Evolutionary conservation across 2,329 filamentous ascomycete species (phyloP).

Genomic region (Trichoderma citrinoviride): DNA sequence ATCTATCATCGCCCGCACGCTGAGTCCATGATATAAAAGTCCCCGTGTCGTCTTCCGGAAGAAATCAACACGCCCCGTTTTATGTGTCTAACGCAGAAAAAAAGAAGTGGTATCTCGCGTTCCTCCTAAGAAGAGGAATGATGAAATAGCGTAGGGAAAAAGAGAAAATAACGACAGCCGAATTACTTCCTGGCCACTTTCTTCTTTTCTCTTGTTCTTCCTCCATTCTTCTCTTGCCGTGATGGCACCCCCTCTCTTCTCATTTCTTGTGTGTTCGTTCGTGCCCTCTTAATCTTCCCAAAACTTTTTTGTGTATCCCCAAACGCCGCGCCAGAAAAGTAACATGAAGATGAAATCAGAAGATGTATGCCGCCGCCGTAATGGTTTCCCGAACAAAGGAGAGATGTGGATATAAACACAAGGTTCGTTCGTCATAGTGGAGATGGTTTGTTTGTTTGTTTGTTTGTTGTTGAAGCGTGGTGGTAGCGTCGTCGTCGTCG

Average conservation of each 20-base stretch:
- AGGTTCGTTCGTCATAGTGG: slow-evolving; percentile 13
- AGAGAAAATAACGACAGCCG: not conserved
- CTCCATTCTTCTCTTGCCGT: not conserved
- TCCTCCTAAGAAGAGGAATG: not conserved
- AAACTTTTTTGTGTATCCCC: not conserved
- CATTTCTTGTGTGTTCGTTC: not conserved
- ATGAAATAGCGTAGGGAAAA: not conserved
- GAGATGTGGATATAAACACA: not conserved
- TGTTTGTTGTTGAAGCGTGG: not conserved
- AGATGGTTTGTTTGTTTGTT: slow-evolving; percentile 8
- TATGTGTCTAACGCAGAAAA: slow-evolving; percentile 16
- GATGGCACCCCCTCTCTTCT: not conserved
- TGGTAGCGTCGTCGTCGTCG: not conserved
- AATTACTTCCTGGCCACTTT: slow-evolving; percentile 11
- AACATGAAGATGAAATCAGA: not conserved
- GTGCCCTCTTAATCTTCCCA: too few relatives aligned
- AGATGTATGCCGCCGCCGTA: slow-evolving; percentile 1
- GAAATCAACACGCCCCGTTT: not conserved
- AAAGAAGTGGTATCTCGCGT: slow-evolving; percentile 4
- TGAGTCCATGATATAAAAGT: not conserved
- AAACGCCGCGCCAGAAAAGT: slow-evolving; percentile 13
- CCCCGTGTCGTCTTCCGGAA: too few relatives aligned
- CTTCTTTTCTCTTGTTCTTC: not conserved
- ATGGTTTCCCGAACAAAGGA: slow-evolving; percentile 13
- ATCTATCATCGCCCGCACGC: slow-evolving; percentile 17